Evolutionary conservation across 306 rosid species (phyloP), one percentile per base, ranked within the genome.

Genomic region (Ceratonia siliqua): DNA sequence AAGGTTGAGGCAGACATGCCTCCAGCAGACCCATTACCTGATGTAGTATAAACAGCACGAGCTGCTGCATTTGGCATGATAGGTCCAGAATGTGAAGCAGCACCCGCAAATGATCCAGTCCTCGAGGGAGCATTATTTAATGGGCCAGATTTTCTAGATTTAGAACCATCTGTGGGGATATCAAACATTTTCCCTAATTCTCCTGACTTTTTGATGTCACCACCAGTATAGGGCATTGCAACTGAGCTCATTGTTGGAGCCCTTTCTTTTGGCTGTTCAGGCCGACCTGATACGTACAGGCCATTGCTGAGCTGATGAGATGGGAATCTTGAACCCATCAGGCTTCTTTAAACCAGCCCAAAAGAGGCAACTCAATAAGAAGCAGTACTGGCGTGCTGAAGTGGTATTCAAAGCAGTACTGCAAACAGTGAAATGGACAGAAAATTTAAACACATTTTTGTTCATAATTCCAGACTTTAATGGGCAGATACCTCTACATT

Each of bases 271-370:
- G 95, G 98, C 85, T 87, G 96, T 79, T 92, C 98, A 73, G 98
- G 98, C 83, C 98, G 89, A 77, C 98, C 98, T 25, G 98, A 92
- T 70, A 92, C 98, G 46, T 87, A 92, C 49, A 92, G 91, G 73
- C 98, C 98, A 83, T 89, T 92, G 88, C 98, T 92, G 76, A 92
- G 98, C 82, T 92, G 94, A 90, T 92, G 98, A 82, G 98, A 92
- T 61, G 91, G 94, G 88, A 92, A 87, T 82, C 96, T 84, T 8
- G 98, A 92, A 88, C 98, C 96, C 98, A 92, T 92, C 88, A 66
- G 68, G 69, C 84, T 68, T 82, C 38, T 80, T 53, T 72, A 62
- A 42, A 62, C 70, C 75, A 68, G 69, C 73, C 64, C 80, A 81
- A 67, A 46, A 63, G 79, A 78, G 50, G 56, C 57, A 50, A 61